These are phyloP conservation scores for Scedosporium boydii DNA, from an alignment of 2,329 filamentous ascomycete genomes.

Conservation along the genomic window DNA sequence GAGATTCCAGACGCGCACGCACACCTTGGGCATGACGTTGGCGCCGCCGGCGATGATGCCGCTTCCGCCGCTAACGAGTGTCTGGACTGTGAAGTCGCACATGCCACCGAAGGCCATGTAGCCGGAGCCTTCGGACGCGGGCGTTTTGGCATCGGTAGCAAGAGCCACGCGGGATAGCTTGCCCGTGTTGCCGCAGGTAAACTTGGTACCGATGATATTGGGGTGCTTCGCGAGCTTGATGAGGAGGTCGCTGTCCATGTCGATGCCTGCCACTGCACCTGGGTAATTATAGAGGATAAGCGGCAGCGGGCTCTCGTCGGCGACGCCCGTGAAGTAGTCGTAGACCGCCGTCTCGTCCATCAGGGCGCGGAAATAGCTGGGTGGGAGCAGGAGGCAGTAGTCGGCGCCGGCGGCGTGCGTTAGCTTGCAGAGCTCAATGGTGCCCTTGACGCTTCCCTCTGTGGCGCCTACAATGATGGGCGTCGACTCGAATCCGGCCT, in stretches of 20 bases:
- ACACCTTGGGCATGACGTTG: slow-evolving; percentile 77
- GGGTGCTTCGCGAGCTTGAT: slow-evolving; percentile 70
- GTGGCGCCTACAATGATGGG: slow-evolving; percentile 77
- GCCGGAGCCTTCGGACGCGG: slow-evolving; percentile 45
- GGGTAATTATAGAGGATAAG: slow-evolving; percentile 87
- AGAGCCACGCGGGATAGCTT: slow-evolving; percentile 76
- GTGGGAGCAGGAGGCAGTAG: slow-evolving; percentile 70
- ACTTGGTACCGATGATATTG: slow-evolving; percentile 83
- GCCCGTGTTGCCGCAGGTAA: slow-evolving; percentile 84
- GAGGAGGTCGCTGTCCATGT: slow-evolving; percentile 82
- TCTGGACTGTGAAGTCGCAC: slow-evolving; percentile 80
- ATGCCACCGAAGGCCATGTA: slow-evolving; percentile 87
- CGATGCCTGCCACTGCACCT: slow-evolving; percentile 74
- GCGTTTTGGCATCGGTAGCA: slow-evolving; percentile 62
- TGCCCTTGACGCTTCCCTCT: slow-evolving; percentile 72
- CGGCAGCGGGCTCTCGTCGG: slow-evolving; percentile 66
- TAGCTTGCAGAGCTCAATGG: slow-evolving; percentile 64
- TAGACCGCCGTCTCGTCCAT: slow-evolving; percentile 66
- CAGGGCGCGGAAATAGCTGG: slow-evolving; percentile 72
- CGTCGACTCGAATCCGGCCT: slow-evolving; percentile 64
- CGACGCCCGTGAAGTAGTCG: slow-evolving; percentile 66
- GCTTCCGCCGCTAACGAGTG: slow-evolving; percentile 65
- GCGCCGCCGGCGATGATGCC: slow-evolving; percentile 81
- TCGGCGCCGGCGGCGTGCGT: slow-evolving; percentile 63
- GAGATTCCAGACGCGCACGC: slow-evolving; percentile 68